Percentiles rank a stretch among this genome's conserved stretches.
phyloP scores from a whole-genome alignment of 805 yeast species.

The Yueomyces sp. region DNA sequence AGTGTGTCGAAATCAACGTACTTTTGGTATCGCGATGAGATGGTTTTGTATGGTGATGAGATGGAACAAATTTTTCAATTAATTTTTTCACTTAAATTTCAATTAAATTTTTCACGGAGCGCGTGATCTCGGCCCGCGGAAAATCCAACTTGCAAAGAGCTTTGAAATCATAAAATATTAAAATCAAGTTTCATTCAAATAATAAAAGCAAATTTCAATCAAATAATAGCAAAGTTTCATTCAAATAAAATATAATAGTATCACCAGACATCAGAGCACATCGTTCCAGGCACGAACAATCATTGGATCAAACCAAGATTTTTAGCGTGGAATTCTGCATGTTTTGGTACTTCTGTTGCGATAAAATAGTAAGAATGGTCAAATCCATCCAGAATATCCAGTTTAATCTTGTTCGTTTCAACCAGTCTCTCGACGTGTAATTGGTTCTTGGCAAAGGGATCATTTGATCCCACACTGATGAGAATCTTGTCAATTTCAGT shows the following conservation, averaged over 20 bases:
- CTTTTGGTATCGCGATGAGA: not conserved
- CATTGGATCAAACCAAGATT: slow-evolving; percentile 26
- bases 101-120: too few species aligned
- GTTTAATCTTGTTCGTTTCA: slow-evolving; percentile 46
- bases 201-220: too few species aligned
- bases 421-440: slow-evolving; percentile 26
- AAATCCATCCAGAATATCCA: slow-evolving; percentile 62
- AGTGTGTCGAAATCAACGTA: not conserved
- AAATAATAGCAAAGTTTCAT: too few species aligned
- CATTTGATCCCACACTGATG: slow-evolving; percentile 73
- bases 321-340: slow-evolving; percentile 79
- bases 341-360: slow-evolving; percentile 65
- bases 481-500: slow-evolving; percentile 47
- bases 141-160: too few species aligned
- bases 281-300: too few species aligned
- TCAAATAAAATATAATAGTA: too few species aligned
- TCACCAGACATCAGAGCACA: too few species aligned
- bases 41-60: not conserved
- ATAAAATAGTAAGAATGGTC: slow-evolving; percentile 89
- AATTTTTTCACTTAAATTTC: too few species aligned
- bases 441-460: slow-evolving; percentile 29
- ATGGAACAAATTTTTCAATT: not conserved
- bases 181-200: too few species aligned
- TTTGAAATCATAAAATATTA: too few species aligned
- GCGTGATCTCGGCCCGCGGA: too few species aligned